These are phyloP conservation scores for Talaromyces sp. DNA, from an alignment of 2,329 filamentous ascomycete genomes.

Conservation along the genomic window DNA sequence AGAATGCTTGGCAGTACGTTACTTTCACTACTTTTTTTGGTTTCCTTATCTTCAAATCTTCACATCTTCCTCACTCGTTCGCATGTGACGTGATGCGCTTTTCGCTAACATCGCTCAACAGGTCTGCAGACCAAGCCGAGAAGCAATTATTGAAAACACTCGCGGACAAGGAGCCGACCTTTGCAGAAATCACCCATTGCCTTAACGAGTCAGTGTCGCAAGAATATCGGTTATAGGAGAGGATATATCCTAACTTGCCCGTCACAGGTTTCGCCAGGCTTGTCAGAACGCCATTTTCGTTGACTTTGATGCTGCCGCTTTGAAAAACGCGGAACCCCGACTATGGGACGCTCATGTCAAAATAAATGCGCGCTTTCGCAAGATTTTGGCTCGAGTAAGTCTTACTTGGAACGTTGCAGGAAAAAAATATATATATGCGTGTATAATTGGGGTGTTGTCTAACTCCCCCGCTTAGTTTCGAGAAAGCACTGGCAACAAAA, in stretches of 20 bases:
- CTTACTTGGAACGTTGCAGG: conserved; percentile 6
- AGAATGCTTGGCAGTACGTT: conserved; percentile 50
- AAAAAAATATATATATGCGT: background rate
- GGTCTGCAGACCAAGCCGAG: conserved; percentile 42
- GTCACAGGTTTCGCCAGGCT: conserved; percentile 59
- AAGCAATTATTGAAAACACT: conserved; percentile 45
- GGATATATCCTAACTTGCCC: background rate
- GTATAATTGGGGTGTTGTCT: background rate
- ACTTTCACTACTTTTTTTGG: conserved; percentile 12
- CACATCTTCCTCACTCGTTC: background rate
- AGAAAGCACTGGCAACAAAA: conserved; percentile 47
- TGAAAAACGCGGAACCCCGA: conserved; percentile 61
- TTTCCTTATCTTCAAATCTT: background rate
- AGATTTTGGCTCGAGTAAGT: conserved; percentile 55
- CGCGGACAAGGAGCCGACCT: conserved; percentile 45
- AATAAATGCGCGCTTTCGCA: conserved; percentile 74
- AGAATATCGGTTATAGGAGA: background rate
- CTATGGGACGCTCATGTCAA: conserved; percentile 76
- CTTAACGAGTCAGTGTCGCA: conserved; percentile 31
- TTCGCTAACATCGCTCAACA: conserved; percentile 12
- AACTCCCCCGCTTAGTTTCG: conserved; percentile 36
- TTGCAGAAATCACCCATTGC: conserved; percentile 45
- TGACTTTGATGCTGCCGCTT: conserved; percentile 48
- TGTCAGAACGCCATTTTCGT: conserved; percentile 69
- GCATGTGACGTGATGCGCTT: background rate